Conservation (phyloP, 768 basidiomycete genomes). For the Infundibulicybe gibba region DNA sequence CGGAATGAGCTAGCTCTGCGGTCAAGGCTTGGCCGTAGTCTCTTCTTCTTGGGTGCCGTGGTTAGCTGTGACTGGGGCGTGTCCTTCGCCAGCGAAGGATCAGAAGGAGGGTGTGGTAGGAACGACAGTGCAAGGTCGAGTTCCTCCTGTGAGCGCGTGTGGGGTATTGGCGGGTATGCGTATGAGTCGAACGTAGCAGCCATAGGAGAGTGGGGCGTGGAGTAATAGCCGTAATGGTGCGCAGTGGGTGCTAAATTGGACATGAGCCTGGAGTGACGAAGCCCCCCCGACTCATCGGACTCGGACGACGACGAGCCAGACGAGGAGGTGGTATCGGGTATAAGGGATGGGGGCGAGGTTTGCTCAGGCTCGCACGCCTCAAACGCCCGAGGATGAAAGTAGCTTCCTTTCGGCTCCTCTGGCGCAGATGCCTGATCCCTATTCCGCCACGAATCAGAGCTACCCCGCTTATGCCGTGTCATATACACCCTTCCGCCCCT, state of each 20-base stretch:
- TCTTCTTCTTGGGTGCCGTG: constrained; percentile 4
- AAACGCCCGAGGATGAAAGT: constrained; percentile 51
- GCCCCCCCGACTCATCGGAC: constrained; percentile 33
- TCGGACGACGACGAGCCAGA: constrained; percentile 39
- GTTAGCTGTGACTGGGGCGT: constrained; percentile 7
- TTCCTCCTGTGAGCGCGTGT: constrained; percentile 7
- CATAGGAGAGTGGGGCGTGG: constrained; percentile 8
- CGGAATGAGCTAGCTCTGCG: constrained; percentile 4
- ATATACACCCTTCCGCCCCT: constrained; percentile 54
- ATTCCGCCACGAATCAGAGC: too few relatives aligned
- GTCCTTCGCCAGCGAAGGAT: constrained; percentile 6
- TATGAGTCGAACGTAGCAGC: constrained; percentile 6
- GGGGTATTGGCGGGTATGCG: constrained; percentile 5
- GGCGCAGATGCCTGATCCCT: neutral
- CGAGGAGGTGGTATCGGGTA: constrained; percentile 25
- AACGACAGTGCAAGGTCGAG: constrained; percentile 9
- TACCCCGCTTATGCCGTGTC: neutral
- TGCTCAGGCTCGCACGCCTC: constrained; percentile 36
- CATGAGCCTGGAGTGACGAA: neutral
- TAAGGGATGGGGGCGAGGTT: constrained; percentile 10
- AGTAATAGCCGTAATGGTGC: neutral
- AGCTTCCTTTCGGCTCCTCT: constrained; percentile 30
- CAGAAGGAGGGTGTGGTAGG: constrained; percentile 10
- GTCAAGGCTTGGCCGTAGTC: constrained; percentile 7
- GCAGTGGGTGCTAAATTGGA: too few relatives aligned